Base-by-base conservation (phyloP, 1,284 basidiomycete genomes). In the Cutaneotrichosporon cavernicola region DNA sequence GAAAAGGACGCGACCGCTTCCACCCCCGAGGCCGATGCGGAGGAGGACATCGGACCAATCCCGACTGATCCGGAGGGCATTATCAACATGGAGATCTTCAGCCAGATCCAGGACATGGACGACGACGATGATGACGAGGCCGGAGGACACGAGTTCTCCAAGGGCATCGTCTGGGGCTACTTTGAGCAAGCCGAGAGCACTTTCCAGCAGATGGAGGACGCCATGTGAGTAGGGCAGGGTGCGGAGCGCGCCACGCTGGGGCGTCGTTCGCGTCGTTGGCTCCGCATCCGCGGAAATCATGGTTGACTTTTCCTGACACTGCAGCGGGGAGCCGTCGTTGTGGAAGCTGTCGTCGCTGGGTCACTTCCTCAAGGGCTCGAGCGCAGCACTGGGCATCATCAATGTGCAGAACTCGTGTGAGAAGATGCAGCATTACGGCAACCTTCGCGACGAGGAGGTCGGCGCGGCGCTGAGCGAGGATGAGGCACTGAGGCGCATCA, bases 291-390 rank as follows among this genome's bases (percentile, higher is more conserved):
- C 43, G 18, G 18, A 46, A 18, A 8, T 16, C 1, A 1, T 18
- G 18, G 2, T 18, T 18, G 43, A 4, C 16, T 11, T 51, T 26
- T 8, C 38, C 51, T 61, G 60, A 56, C 60, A 32, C 43, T 8
- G 38, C 60, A 68, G 67, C n/a, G 62, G 38, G 30, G 62, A 64
- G 60, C 64, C 67, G 5, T 68, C 67, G 32, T 62, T 68, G 47
- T 65, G 56, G 9, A 81, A 87, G 69, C 85, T 97, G 16, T 89
- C 90, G 5, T 83, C 84, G 18, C 84, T 91, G 13, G 94, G 93
- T 0, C 94, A 97, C 80, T 97, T 92, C 80, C 87, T 97, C 76
- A 97, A 97, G 80, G 94, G 93, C 57, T 95, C 92, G 2, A 94
- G 91, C 36, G 93, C 93, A 16, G 91, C 94, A 1, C 85, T 97